These are phyloP conservation scores for Cyberlindnera galapagoensis DNA, from an alignment of 805 yeast genomes.

Conservation along the genomic window DNA sequence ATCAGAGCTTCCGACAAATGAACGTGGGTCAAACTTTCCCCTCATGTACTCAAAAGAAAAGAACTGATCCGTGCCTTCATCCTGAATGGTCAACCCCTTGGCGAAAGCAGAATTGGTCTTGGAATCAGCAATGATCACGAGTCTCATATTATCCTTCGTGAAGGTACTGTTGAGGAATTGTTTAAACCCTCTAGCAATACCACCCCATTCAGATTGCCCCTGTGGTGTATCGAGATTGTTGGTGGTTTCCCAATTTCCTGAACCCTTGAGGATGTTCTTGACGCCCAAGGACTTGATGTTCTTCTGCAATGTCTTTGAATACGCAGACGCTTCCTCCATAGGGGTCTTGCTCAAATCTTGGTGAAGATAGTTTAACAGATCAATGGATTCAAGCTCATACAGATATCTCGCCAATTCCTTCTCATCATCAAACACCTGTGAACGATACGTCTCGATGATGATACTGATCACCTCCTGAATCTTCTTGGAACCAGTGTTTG, in stretches of 20 bases:
- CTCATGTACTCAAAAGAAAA: conserved; percentile 39
- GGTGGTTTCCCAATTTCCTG: conserved; percentile 24
- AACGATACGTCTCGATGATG: conserved; percentile 25
- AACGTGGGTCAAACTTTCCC: conserved; percentile 9
- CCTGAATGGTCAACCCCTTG: background rate
- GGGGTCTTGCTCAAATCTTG: conserved; percentile 31
- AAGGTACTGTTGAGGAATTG: conserved; percentile 27
- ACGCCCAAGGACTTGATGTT: conserved; percentile 26
- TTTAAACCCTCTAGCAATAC: conserved; percentile 31
- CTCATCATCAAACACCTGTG: conserved; percentile 12
- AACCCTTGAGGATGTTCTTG: conserved; percentile 38
- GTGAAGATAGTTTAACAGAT: conserved; percentile 39
- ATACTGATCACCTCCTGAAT: conserved; percentile 28
- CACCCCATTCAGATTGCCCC: conserved; percentile 37
- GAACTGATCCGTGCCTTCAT: conserved; percentile 27
- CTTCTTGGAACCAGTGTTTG: conserved; percentile 38
- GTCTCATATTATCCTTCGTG: conserved; percentile 25
- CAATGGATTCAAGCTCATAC: conserved; percentile 42
- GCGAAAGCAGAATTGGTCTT: conserved; percentile 1
- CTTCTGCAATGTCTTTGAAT: conserved; percentile 35
- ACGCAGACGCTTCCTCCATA: conserved; percentile 41
- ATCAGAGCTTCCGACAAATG: background rate
- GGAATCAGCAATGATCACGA: conserved; percentile 29
- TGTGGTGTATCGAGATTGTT: conserved; percentile 22
- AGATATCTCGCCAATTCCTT: conserved; percentile 33